Evolutionary conservation across 495 filamentous ascomycete species (phyloP), one percentile per base, ranked within the genome.

Genomic region (Amorphotheca resinae): DNA sequence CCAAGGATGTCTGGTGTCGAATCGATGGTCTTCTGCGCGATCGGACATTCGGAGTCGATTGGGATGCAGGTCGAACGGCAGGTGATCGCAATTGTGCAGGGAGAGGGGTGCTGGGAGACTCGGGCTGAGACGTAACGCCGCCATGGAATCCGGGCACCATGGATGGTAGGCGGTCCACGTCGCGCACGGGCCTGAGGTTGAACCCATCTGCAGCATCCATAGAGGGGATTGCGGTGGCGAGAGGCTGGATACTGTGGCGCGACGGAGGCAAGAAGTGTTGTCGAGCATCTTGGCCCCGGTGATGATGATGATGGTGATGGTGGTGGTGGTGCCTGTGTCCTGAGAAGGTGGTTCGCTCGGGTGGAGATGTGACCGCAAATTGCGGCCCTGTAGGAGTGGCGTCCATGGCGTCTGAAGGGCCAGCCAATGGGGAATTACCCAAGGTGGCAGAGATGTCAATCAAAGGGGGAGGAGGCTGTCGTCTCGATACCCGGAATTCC

Each of bases 91-190:
- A 56, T 35, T 71, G 68, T 1, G 66, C 61, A 30, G 83, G 82
- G 39, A 82, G 72, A 8, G 89, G 91, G 1, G 91, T 98, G 9
- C 87, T 94, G 0, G 91, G 91, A 8, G 89, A 95, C 41, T 86
- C 83, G 1, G 91, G 91, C 54, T 95, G 91, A 6, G 91, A 95
- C 18, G 77, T 72, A 39, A 87, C 65, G 16, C 79, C 79, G 1
- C 75, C 69, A 36, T 84, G 76, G 36, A 84, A 62, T 6, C 79
- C 73, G 1, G 86, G 79, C 22, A 85, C 62, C 76, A 93, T 91
- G 43, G 84, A 89, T 9, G 82, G 82, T 14, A 95, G 70, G 38
- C 89, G 78, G 52, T 95, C 89, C 28, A 73, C 70, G 56, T 95
- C 88, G 43, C 87, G 82, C 22, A 94, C 80, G 12, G 85, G 84